Conservation (phyloP, 345 rosid genomes). For the Boechera divaricarpa region DNA sequence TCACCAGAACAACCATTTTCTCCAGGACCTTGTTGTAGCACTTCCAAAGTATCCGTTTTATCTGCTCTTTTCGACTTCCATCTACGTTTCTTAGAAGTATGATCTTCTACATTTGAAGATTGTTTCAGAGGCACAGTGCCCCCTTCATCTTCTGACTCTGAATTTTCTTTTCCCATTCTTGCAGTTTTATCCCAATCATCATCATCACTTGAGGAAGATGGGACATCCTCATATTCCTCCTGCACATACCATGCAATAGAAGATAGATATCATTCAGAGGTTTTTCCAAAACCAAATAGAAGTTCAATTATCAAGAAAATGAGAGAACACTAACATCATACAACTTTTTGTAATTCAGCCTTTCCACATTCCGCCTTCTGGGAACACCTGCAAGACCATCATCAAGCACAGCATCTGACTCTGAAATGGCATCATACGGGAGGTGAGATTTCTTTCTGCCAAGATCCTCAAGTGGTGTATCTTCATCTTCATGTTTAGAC, state of each 20-base stretch:
- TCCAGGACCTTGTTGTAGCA: conserved; percentile 20
- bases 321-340: conserved; percentile 69
- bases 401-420: conserved; percentile 51
- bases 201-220: conserved; percentile 62
- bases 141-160: conserved; percentile 48
- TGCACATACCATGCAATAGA: conserved; percentile 46
- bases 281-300: conserved; percentile 10
- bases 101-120: conserved; percentile 27
- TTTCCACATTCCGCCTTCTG: conserved; percentile 61
- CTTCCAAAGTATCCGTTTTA: conserved; percentile 18
- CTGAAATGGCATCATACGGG: conserved; percentile 45
- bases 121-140: conserved; percentile 38
- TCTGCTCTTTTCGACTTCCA: conserved; percentile 39
- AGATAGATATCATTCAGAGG: conserved; percentile 35
- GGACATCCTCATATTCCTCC: conserved; percentile 75
- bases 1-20: conserved; percentile 31
- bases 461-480: conserved; percentile 26
- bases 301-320: conserved; percentile 5
- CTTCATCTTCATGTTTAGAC: conserved; percentile 49
- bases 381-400: conserved; percentile 48
- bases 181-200: conserved; percentile 62
- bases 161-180: conserved; percentile 32
- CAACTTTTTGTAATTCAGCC: conserved; percentile 90
- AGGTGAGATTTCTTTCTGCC: conserved; percentile 40
- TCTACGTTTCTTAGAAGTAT: conserved; percentile 38